phyloP scores from a whole-genome alignment of 306 rosid species.

The Cucumis sativus region DNA sequence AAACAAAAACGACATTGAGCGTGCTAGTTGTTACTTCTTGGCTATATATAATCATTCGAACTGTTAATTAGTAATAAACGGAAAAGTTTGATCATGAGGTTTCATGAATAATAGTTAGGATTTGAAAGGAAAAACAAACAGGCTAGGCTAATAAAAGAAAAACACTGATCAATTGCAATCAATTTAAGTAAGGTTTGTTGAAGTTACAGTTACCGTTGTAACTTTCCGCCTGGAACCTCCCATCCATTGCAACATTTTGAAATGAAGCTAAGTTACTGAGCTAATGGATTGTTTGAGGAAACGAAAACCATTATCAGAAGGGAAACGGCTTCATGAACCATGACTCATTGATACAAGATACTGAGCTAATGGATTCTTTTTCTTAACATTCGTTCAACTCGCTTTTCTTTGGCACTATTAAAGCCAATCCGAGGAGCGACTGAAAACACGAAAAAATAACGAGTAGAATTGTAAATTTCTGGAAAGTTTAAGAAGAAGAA shows the following conservation, averaged over 20 bases:
- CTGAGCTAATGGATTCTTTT: background rate
- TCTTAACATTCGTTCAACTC: background rate
- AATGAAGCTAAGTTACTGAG: background rate
- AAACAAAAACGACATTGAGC: background rate
- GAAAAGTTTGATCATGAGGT: background rate
- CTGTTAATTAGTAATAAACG: background rate
- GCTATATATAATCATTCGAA: background rate
- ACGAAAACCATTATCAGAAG: background rate
- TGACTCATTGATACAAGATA: background rate
- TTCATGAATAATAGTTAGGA: background rate
- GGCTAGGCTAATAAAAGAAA: background rate
- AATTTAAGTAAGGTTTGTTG: background rate
- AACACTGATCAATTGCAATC: background rate
- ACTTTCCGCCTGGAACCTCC: constrained; percentile 93
- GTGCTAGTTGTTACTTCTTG: background rate
- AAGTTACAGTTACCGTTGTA: constrained; percentile 40
- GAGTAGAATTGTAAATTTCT: background rate
- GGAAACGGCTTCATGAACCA: background rate
- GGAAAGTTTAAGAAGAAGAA: background rate
- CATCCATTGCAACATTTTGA: constrained; percentile 92
- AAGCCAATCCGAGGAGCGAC: background rate
- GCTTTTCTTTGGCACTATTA: background rate
- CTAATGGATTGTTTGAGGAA: background rate
- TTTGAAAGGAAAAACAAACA: background rate
- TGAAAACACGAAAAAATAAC: background rate